These are phyloP conservation scores for Bipolaris cookei DNA, from an alignment of 2,329 filamentous ascomycete genomes.

Conservation along the genomic window DNA sequence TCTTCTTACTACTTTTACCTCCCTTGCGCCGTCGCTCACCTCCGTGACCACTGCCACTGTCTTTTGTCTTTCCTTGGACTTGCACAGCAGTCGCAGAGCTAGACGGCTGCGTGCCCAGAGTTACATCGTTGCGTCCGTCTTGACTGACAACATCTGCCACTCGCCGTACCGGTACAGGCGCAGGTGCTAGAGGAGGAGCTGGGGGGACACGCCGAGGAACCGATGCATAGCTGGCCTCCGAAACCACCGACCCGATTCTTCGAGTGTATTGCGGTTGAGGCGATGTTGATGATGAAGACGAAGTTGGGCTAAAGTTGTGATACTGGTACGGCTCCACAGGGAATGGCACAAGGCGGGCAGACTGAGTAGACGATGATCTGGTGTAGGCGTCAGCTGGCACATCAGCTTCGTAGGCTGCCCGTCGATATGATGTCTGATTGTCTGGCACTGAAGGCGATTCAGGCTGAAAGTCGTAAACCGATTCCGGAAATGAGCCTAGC, in stretches of 20 bases:
- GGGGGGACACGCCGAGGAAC: slow-evolving; percentile 49
- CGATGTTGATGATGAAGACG: slow-evolving; percentile 30
- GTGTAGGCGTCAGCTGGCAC: slow-evolving; percentile 19
- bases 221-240: slow-evolving; percentile 34
- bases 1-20: slow-evolving; percentile 34
- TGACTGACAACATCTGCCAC: slow-evolving; percentile 20
- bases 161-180: slow-evolving; percentile 18
- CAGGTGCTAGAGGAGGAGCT: slow-evolving; percentile 32
- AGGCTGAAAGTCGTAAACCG: slow-evolving; percentile 31
- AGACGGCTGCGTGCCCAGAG: slow-evolving; percentile 17
- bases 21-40: slow-evolving; percentile 36
- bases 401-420: slow-evolving; percentile 22
- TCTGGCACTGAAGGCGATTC: slow-evolving; percentile 27
- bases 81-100: slow-evolving; percentile 16
- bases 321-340: slow-evolving; percentile 46
- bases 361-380: slow-evolving; percentile 33
- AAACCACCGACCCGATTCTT: slow-evolving; percentile 32
- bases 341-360: slow-evolving; percentile 36
- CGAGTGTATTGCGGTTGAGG: slow-evolving; percentile 39
- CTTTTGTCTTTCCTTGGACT: slow-evolving; percentile 23
- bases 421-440: slow-evolving; percentile 28
- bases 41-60: slow-evolving; percentile 28
- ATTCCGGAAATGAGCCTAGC: slow-evolving; percentile 51
- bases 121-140: slow-evolving; percentile 34
- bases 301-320: slow-evolving; percentile 37